A percentile compares a stretch with the other conserved stretches of the same genome.
Evolutionary conservation across 2,329 filamentous ascomycete genomes (phyloP).

Genomic region (Furcasterigmium furcatum): DNA sequence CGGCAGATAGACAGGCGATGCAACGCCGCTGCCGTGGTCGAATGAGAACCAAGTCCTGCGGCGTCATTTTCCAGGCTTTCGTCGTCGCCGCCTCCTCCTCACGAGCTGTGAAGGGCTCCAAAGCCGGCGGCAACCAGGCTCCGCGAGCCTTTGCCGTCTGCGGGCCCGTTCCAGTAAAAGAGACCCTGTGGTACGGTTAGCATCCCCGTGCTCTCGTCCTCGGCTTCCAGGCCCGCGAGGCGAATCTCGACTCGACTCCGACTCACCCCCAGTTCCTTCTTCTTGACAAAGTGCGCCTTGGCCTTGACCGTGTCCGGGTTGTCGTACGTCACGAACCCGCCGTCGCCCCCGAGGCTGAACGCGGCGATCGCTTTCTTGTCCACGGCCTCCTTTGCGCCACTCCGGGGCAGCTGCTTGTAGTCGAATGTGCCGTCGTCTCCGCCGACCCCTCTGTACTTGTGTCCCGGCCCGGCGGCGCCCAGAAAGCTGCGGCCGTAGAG

Average conservation of each 20-base stretch:
- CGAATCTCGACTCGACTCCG: too few species aligned
- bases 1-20: too few species aligned
- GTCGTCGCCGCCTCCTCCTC: too few species aligned
- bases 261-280: conserved; percentile 64
- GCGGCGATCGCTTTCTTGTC: conserved; percentile 68
- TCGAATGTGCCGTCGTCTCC: conserved; percentile 72
- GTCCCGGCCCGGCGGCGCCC: conserved; percentile 60
- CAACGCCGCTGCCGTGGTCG: too few species aligned
- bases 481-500: conserved; percentile 75
- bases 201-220: background rate
- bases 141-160: conserved; percentile 57
- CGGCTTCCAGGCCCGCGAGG: too few species aligned
- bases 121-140: conserved; percentile 59
- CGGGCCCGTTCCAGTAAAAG: conserved; percentile 80
- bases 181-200: conserved; percentile 50
- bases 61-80: too few species aligned
- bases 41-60: too few species aligned
- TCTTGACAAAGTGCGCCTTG: conserved; percentile 72
- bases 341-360: conserved; percentile 68
- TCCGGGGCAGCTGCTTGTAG: conserved; percentile 65
- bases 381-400: conserved; percentile 60
- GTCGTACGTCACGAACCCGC: conserved; percentile 78
- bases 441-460: conserved; percentile 50
- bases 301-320: conserved; percentile 71
- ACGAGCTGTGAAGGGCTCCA: conserved; percentile 50